Base-by-base conservation (phyloP, 208 protist genomes). In the Crithidia fasciculata region DNA sequence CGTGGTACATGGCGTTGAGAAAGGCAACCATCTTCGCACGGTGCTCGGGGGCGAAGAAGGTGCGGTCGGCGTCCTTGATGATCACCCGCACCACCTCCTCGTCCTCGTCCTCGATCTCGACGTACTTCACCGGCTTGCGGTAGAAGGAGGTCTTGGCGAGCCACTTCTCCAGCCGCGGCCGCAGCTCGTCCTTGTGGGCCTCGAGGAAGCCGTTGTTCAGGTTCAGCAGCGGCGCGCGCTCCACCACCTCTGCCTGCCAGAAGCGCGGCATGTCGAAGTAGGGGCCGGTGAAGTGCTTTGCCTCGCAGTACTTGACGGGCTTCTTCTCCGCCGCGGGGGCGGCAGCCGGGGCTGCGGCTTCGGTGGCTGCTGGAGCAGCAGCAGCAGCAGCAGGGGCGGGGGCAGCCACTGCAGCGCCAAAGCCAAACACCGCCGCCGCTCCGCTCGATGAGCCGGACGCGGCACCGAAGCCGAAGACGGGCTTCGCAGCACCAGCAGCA, bases 31-130 rank as follows among this genome's bases (percentile, higher is more conserved):
- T 78, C 72, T 95, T 95, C 13, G 67, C 56, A 49, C 90, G 88
- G 78, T 96, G 90, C 49, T 87, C 81, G 0, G 84, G 75, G 56
- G 82, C 73, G 56, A 94, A 91, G 78, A 96, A 96, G 65, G 89
- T 96, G 47, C 92, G 84, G 69, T 93, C 87, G 37, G 90, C 89
- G 72, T 96, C 92, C 68, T 96, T 96, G 72, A 96, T 96, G 53
- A 96, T 96, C n/a, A 96, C 90, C 18, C 92, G 92, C 81, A 93
- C 81, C 52, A 89, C 87, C 60, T 94, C 88, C 68, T 95, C 92
- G 65, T 96, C 92, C 37, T 89, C 81, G 76, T 95, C 87, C 28
- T 88, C 85, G 54, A 95, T 92, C 66, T 85, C 68, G 10, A 95
- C 77, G 83, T 96, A 96, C 66, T 81, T 19, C 39, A 96, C 68